These are phyloP conservation scores for Scheffersomyces illinoinensis DNA, from an alignment of 1,139 yeast species.

Conservation along the genomic window DNA sequence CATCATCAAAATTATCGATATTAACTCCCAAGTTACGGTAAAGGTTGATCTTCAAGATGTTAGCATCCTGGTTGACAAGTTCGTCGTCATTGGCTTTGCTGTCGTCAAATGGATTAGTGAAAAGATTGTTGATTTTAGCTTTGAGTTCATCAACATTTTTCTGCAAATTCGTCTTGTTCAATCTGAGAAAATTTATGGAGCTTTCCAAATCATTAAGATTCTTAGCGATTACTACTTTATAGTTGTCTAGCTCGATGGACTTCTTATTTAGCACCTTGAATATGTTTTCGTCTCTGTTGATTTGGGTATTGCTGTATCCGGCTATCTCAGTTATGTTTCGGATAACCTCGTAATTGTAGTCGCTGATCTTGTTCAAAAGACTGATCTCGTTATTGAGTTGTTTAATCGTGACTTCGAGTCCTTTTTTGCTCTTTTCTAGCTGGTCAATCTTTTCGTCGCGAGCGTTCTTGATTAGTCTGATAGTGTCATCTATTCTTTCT, in stretches of 20 bases:
- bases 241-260: slow-evolving; percentile 43
- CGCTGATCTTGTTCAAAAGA: slow-evolving; percentile 19
- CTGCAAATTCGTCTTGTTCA: slow-evolving; percentile 42
- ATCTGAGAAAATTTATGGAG: slow-evolving; percentile 46
- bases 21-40: slow-evolving; percentile 47
- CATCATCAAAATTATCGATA: slow-evolving; percentile 26
- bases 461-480: slow-evolving; percentile 27
- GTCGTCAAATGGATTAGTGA: slow-evolving; percentile 13
- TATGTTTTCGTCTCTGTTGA: slow-evolving; percentile 18
- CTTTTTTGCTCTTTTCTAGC: slow-evolving; percentile 18
- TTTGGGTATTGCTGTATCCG: slow-evolving; percentile 6
- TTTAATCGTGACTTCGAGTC: slow-evolving; percentile 16
- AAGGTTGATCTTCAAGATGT: slow-evolving; percentile 42
- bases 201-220: slow-evolving; percentile 58
- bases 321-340: slow-evolving; percentile 9
- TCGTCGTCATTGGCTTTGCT: slow-evolving; percentile 14
- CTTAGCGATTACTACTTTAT: slow-evolving; percentile 56
- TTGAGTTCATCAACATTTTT: slow-evolving; percentile 27
- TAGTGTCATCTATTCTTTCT: slow-evolving; percentile 46
- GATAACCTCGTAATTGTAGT: slow-evolving; percentile 13
- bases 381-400: slow-evolving; percentile 24
- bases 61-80: slow-evolving; percentile 30
- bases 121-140: slow-evolving; percentile 22
- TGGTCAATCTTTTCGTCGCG: slow-evolving; percentile 27
- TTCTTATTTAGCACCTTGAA: slow-evolving; percentile 29